phyloP scores from a whole-genome alignment of 176 grass and related monocot species.

The Sorghum bicolor region Sorghum_bicolor_NCBIv3 NC_012878.2:57810501-57811000 shows the following conservation, averaged over 20 bases:
- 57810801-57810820: constrained; percentile 4
- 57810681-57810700: not conserved
- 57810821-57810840: constrained; percentile 43
- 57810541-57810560: too few relatives aligned
- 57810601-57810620: not conserved
- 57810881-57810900: constrained; percentile 33
- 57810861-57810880: constrained; percentile 55
- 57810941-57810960: constrained; percentile 61
- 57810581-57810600: too few relatives aligned
- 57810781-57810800: not conserved
- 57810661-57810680: not conserved
- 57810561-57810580: too few relatives aligned
- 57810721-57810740: not conserved
- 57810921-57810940: constrained; percentile 78
- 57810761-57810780: not conserved
- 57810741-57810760: not conserved
- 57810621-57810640: not conserved
- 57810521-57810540: too few relatives aligned
- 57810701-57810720: not conserved
- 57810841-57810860: constrained; percentile 41
- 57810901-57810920: constrained; percentile 51
- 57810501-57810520: too few relatives aligned
- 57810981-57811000: constrained; percentile 56
- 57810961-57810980: constrained; percentile 62
- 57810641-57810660: not conserved